Base-by-base conservation (phyloP, 768 basidiomycete species). In the Gelatoporia subvermispora region DNA sequence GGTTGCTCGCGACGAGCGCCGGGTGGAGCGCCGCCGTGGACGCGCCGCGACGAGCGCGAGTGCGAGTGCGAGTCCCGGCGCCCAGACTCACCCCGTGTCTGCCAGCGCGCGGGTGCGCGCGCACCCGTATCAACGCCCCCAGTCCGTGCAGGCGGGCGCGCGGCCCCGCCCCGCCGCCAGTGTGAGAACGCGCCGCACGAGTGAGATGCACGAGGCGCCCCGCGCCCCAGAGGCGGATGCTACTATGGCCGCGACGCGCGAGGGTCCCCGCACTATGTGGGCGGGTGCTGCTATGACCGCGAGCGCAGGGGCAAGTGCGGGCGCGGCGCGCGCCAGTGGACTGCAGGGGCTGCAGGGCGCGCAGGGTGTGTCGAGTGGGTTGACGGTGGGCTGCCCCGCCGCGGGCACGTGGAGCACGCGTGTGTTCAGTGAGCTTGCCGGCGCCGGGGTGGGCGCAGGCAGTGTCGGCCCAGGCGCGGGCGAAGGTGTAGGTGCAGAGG, bases 51-150 rank as follows among this genome's bases (percentile, higher is more conserved):
- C 28, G 28, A 31, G 28, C 28, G 28, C 28, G 46, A 51, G 54
- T 31, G n/a, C n/a, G n/a, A n/a, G n/a, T n/a, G n/a, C 39, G 46
- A 51, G 54, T 31, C 54, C 54, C 41, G 23, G 50, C 35, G 54
- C 50, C 5, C 28, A 31, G 28, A 31, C 28, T 5, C 28, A 36
- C 49, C 45, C n/a, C n/a, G n/a, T n/a, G 20, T 54, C 53, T 22
- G 47, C 55, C 8, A 49, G 48, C 34, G 49, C 50, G 3, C 50
- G 56, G 35, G 28, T 31, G 24, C 41, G 43, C 50, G 40, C 51
- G 42, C 56, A 58, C 46, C 56, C 56, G 41, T 58, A 58, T 36
- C 53, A 49, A 22, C 53, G 56, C 13, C 56, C 52, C 1, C 52
- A 51, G 41, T 51, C 50, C 35, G 50, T 48, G 47, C 47, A 49